phyloP scores from a whole-genome alignment of 1,284 basidiomycete species.

The Takashimella tepidaria region DNA sequence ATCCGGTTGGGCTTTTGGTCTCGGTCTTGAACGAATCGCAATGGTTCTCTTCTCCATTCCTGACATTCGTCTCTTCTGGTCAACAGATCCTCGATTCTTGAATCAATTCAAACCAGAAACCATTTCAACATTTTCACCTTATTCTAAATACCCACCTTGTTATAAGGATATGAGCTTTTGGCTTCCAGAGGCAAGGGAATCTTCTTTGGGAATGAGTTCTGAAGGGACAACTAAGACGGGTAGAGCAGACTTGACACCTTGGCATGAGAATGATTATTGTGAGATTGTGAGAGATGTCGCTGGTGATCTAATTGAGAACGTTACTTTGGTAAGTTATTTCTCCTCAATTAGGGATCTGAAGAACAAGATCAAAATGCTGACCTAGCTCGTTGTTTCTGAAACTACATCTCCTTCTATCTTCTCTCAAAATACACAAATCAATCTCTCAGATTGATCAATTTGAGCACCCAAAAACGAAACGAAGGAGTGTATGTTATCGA shows the following conservation, averaged over 20 bases:
- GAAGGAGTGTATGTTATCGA: slow-evolving; percentile 78
- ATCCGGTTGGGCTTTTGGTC: slow-evolving; percentile 96
- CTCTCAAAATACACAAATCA: too few species aligned
- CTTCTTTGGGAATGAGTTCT: slow-evolving; percentile 18
- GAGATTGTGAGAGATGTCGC: slow-evolving; percentile 89
- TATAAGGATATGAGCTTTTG: slow-evolving; percentile 92
- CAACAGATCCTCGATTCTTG: slow-evolving; percentile 77
- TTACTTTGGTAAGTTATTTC: slow-evolving; percentile 63
- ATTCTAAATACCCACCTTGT: slow-evolving; percentile 83
- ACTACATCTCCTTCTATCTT: too few species aligned
- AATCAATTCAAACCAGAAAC: slow-evolving; percentile 74
- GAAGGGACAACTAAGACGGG: slow-evolving; percentile 13
- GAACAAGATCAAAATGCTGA: too few species aligned
- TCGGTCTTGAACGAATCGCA: slow-evolving; percentile 94
- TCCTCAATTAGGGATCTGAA: too few species aligned
- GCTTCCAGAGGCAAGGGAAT: slow-evolving; percentile 55
- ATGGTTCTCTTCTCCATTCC: slow-evolving; percentile 98
- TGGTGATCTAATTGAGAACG: slow-evolving; percentile 87
- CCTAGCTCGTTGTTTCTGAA: too few species aligned
- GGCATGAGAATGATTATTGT: slow-evolving; percentile 96
- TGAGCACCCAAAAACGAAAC: slow-evolving; percentile 79
- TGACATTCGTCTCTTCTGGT: slow-evolving; percentile 99
- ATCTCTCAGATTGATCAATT: slow-evolving; percentile 95
- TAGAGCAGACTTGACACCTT: slow-evolving; percentile 23
- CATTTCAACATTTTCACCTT: slow-evolving; percentile 75